phyloP scores from a whole-genome alignment of 108 stramenopile genomes.

The Aurantiochytrium sp. region DNA sequence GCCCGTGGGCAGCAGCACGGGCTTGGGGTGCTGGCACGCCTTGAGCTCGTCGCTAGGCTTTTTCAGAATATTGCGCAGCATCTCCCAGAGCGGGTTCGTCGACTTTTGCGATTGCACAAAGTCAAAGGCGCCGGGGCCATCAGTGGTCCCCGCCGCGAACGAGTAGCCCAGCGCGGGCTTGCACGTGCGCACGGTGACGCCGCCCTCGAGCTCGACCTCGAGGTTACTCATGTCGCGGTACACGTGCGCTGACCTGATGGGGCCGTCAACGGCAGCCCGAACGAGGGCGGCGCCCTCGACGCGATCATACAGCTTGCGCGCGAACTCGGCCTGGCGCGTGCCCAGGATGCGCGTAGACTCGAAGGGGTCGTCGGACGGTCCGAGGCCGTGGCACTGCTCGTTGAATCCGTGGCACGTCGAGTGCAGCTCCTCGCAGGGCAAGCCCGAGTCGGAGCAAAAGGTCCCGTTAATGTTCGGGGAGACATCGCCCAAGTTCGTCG shows the following conservation, averaged over 20 bases:
- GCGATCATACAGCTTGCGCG: conserved; percentile 34
- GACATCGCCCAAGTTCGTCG: conserved; percentile 64
- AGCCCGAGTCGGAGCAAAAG: conserved; percentile 53
- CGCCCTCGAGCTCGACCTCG: conserved; percentile 46
- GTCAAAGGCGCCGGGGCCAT: conserved; percentile 59
- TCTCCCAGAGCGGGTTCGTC: conserved; percentile 59
- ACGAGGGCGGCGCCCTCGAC: conserved; percentile 4
- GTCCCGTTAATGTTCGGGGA: conserved; percentile 62
- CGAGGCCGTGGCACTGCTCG: conserved; percentile 52
- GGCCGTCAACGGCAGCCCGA: conserved; percentile 34
- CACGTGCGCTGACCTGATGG: conserved; percentile 48
- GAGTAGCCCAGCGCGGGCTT: conserved; percentile 55
- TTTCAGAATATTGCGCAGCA: conserved; percentile 49
- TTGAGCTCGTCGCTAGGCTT: conserved; percentile 49
- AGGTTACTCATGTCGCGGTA: conserved; percentile 56
- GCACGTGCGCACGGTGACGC: conserved; percentile 45
- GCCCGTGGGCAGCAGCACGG: conserved; percentile 62
- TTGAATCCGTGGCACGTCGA: conserved; percentile 56
- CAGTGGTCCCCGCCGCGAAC: conserved; percentile 66
- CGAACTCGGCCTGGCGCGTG: conserved; percentile 47
- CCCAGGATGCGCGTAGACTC: conserved; percentile 61
- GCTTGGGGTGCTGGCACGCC: conserved; percentile 59
- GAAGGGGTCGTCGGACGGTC: conserved; percentile 58
- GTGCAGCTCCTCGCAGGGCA: conserved; percentile 50
- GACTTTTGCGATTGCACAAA: conserved; percentile 54